Evolutionary conservation across 2,329 filamentous ascomycete species (phyloP), one percentile per base, ranked within the genome.

Genomic region (Fusarium sp.): DNA sequence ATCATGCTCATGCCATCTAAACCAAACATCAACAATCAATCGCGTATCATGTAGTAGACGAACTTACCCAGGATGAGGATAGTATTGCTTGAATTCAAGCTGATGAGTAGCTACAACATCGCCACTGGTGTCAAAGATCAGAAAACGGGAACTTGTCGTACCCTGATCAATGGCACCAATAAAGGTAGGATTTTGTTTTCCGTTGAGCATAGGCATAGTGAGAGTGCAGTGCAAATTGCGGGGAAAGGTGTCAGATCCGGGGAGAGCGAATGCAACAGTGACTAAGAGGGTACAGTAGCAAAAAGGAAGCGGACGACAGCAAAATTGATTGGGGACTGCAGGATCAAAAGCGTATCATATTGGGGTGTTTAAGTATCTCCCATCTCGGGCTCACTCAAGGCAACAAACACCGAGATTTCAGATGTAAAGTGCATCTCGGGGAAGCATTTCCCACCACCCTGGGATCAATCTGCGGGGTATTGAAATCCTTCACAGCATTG

Each of bases 1-100:
- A 77, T 96, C 92, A 81, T 96, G 93, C 82, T 96, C 94, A 82
- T 96, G 93, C 93, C 93, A 96, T 80, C 93, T 95, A 38, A 62
- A 62, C 42, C 28, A 39, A 52, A 45, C 0, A 17, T 63, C 24
- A 56, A 24, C 4, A 31, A 11, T 9, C 14, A 17, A 12, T 44
- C 15, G 11, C 3, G 6, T 6, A 18, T 7, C 17, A 18, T 6
- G 13, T 38, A 13, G 3, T 20, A 20, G 18, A 13, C 22, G 17
- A 11, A 59, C 87, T 84, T 83, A 94, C 92, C 93, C 93, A 77
- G 93, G 89, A 65, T 93, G 87, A 45, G 92, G 92, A 81, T 94
- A 94, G 69, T 91, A 88, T 79, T 95, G 93, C 74, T 87, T 89
- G 79, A 95, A 94, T 80, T 95, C 93, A 66, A 93, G 87, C 83